Base-by-base conservation (phyloP, 106 monocot genomes). In the Acorus calamus region DNA sequence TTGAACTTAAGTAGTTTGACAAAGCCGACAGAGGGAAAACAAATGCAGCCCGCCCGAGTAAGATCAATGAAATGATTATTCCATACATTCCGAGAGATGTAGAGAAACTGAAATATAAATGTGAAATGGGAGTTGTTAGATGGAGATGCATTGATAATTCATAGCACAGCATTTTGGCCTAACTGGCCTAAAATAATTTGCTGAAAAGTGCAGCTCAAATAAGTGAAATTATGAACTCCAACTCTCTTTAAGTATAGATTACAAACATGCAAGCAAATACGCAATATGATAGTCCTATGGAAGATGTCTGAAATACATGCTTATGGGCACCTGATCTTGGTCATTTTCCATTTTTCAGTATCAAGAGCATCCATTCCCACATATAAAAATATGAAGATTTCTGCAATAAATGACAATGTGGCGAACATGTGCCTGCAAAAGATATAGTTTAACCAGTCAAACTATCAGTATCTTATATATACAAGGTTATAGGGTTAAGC, bases 331-430 rank as follows among this genome's bases (percentile, higher is more conserved):
- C 89, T 80, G 55, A 66, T 72, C 46, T 83, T 62, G 8, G 76
- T 61, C 57, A 76, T 71, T 62, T 78, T 85, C 88, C 92, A 93
- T 62, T 88, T 88, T 50, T 84, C 80, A 56, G 83, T 77, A 62
- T 80, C 92, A 62, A 84, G 70, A 11, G 82, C 85, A 75, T 87
- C 88, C 88, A 88, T 88, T 59, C 92, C 84, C 47, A 87, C 84
- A 78, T 88, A 88, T 50, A 92, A 79, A 74, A 88, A 92, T 47
- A 88, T 87, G 69, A 85, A 81, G 11, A 73, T 82, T 64, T 92
- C 84, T 9, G 87, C 92, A 65, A 93, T 85, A 69, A 88, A 93
- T 59, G 92, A 93, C 61, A 92, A n/a, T 63, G 83, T 78, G 10
- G 88, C 80, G 78, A 88, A 93, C 52, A 79, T 78, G 53, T 92